These are phyloP conservation scores for Sarcomyxa edulis DNA, from an alignment of 768 basidiomycete species.

Conservation along the genomic window DNA sequence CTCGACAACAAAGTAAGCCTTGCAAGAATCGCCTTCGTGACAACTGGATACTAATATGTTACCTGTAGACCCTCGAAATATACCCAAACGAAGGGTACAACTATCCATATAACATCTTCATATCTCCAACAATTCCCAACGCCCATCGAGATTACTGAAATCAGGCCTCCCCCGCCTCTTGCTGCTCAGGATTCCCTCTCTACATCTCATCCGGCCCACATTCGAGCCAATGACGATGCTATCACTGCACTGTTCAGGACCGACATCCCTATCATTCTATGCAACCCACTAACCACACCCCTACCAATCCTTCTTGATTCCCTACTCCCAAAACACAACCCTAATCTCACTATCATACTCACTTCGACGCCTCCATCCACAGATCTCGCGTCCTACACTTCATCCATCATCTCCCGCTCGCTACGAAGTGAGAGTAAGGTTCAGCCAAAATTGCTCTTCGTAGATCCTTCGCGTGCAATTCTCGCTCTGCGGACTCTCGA, in stretches of 20 bases:
- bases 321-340: slow-evolving; percentile 25
- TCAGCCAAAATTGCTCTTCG: slow-evolving; percentile 33
- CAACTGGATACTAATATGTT: too few species aligned
- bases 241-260: slow-evolving; percentile 30
- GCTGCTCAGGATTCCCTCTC: slow-evolving; percentile 2
- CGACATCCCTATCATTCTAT: slow-evolving; percentile 61
- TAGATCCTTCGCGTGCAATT: slow-evolving; percentile 58
- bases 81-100: slow-evolving; percentile 5
- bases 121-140: slow-evolving; percentile 54
- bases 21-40: too few species aligned
- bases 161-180: slow-evolving; percentile 12
- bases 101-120: slow-evolving; percentile 35
- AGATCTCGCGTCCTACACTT: slow-evolving; percentile 12
- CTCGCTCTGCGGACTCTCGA: slow-evolving; percentile 45
- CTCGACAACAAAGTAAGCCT: too few species aligned
- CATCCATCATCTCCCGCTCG: slow-evolving; percentile 15
- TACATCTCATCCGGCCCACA: slow-evolving; percentile 11
- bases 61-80: too few species aligned
- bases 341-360: slow-evolving; percentile 42
- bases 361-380: slow-evolving; percentile 22
- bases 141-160: slow-evolving; percentile 44
- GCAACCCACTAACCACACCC: slow-evolving; percentile 53
- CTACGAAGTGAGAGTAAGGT: slow-evolving; percentile 15
- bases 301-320: slow-evolving; percentile 30
- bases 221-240: slow-evolving; percentile 8